phyloP scores from a whole-genome alignment of 2,329 filamentous ascomycete genomes.

The Pseudogymnoascus sp. region DNA sequence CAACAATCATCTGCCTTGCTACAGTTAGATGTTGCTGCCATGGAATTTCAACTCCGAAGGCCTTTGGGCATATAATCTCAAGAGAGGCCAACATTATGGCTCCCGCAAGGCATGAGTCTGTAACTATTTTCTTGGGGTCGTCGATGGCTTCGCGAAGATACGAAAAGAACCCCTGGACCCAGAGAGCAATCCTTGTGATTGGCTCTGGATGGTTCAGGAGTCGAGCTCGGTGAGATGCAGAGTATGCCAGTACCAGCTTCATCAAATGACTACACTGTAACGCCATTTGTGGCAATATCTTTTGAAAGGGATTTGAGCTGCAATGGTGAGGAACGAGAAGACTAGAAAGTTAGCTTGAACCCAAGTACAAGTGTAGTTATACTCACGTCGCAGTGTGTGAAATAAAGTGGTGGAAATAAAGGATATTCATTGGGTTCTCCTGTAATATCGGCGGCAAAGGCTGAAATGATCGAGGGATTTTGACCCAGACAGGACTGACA shows the following conservation, averaged over 20 bases:
- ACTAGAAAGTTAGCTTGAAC: slow-evolving; percentile 65
- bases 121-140: slow-evolving; percentile 54
- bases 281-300: slow-evolving; percentile 52
- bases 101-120: slow-evolving; percentile 68
- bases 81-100: slow-evolving; percentile 80
- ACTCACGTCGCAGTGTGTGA: slow-evolving; percentile 11
- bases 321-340: slow-evolving; percentile 45
- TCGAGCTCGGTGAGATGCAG: slow-evolving; percentile 73
- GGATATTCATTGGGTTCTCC: slow-evolving; percentile 72
- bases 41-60: slow-evolving; percentile 70
- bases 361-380: background rate
- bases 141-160: slow-evolving; percentile 61
- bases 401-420: slow-evolving; percentile 59
- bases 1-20: slow-evolving; percentile 66
- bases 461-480: slow-evolving; percentile 33
- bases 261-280: slow-evolving; percentile 64
- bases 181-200: slow-evolving; percentile 67
- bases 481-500: background rate
- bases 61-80: slow-evolving; percentile 75
- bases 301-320: slow-evolving; percentile 47
- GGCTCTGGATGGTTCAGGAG: slow-evolving; percentile 69
- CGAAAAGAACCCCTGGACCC: slow-evolving; percentile 74
- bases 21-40: slow-evolving; percentile 76
- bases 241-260: slow-evolving; percentile 72
- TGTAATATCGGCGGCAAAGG: slow-evolving; percentile 46